These are phyloP conservation scores for Phoma sp. DNA, from an alignment of 2,329 filamentous ascomycete genomes.

Conservation along the genomic window DNA sequence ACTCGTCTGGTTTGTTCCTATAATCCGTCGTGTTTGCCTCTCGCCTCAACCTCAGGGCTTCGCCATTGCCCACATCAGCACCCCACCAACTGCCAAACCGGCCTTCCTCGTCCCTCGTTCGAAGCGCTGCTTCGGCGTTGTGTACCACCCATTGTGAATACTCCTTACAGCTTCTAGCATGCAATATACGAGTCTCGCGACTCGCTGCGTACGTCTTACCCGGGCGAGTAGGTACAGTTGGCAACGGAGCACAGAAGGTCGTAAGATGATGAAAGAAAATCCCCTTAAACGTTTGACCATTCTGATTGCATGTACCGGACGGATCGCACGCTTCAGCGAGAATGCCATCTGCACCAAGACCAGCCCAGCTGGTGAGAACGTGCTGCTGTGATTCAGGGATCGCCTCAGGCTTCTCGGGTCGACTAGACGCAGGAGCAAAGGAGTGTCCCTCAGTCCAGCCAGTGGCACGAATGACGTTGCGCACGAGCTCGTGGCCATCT, in stretches of 20 bases:
- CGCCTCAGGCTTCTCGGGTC: neutral
- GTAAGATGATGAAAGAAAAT: slow-evolving; percentile 92
- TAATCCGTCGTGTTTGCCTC: slow-evolving; percentile 21
- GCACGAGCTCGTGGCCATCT: slow-evolving; percentile 81
- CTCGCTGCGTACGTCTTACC: slow-evolving; percentile 54
- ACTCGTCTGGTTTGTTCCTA: slow-evolving; percentile 16
- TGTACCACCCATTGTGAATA: slow-evolving; percentile 80
- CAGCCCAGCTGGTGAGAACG: slow-evolving; percentile 64
- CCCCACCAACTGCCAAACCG: slow-evolving; percentile 92
- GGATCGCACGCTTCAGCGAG: slow-evolving; percentile 87
- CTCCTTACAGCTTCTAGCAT: slow-evolving; percentile 66
- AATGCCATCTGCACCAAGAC: slow-evolving; percentile 79
- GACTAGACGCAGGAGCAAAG: neutral
- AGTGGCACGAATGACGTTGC: slow-evolving; percentile 77
- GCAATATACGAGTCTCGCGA: slow-evolving; percentile 47
- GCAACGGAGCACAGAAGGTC: slow-evolving; percentile 75
- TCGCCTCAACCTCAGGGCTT: neutral
- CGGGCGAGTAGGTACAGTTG: slow-evolving; percentile 52
- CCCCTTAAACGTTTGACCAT: slow-evolving; percentile 90
- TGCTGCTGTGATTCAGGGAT: slow-evolving; percentile 14
- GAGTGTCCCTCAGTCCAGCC: slow-evolving; percentile 66
- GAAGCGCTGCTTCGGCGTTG: slow-evolving; percentile 77
- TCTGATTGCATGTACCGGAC: slow-evolving; percentile 76
- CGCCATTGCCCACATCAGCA: neutral
- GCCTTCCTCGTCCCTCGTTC: slow-evolving; percentile 71